These are phyloP conservation scores for Tarenaya hassleriana DNA, from an alignment of 345 rosid genomes.

Conservation along the genomic window DNA sequence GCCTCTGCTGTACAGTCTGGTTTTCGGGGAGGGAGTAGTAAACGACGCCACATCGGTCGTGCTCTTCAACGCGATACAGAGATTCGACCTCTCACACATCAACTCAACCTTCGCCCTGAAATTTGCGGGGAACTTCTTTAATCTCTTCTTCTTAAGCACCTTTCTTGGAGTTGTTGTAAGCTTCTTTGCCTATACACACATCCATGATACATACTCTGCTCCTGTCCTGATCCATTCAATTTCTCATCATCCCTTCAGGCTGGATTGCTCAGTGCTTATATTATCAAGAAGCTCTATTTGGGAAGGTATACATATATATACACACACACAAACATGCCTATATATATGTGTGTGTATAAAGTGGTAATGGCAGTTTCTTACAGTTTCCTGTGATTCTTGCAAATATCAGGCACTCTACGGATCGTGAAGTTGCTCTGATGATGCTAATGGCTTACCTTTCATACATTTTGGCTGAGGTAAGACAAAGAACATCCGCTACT, in stretches of 20 bases:
- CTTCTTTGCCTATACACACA: constrained; percentile 4
- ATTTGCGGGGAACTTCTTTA: constrained; percentile 66
- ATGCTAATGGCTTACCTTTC: constrained; percentile 93
- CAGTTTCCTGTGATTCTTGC: not conserved
- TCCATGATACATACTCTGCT: not conserved
- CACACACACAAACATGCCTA: not conserved
- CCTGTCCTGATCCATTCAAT: not conserved
- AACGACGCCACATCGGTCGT: constrained; percentile 97
- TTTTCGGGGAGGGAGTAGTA: constrained; percentile 96
- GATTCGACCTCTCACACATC: constrained; percentile 65
- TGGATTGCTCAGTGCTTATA: constrained; percentile 85
- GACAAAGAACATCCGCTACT: constrained; percentile 15
- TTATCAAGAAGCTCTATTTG: constrained; percentile 75
- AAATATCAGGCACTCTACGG: constrained; percentile 70
- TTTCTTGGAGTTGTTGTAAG: constrained; percentile 67
- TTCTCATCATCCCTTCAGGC: constrained; percentile 40
- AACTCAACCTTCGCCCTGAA: constrained; percentile 44
- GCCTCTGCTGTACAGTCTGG: constrained; percentile 79
- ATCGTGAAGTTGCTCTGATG: constrained; percentile 96
- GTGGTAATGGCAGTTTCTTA: not conserved
- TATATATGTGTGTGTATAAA: not conserved
- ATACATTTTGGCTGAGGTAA: constrained; percentile 86
- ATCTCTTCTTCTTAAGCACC: constrained; percentile 73
- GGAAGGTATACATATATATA: constrained; percentile 53
- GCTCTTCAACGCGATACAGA: constrained; percentile 89